Conservation (phyloP, 2,329 filamentous ascomycete genomes). For the Dothideomycetes sp. region DNA sequence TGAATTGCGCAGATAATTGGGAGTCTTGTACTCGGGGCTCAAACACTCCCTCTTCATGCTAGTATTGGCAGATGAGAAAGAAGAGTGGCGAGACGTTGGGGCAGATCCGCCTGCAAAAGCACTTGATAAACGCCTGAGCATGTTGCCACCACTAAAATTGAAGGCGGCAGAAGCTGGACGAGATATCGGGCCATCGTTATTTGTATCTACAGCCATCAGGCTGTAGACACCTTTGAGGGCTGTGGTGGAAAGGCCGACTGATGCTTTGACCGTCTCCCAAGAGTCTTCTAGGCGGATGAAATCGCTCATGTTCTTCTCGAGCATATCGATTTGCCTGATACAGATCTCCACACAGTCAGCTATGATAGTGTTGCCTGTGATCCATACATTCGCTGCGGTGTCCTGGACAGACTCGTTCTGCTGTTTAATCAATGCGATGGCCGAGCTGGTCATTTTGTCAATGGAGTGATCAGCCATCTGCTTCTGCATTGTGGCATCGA, state of each 20-base stretch:
- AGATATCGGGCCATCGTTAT: slow-evolving; percentile 6
- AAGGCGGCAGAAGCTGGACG: slow-evolving; percentile 16
- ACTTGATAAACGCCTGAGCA: slow-evolving; percentile 23
- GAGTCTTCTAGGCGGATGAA: slow-evolving; percentile 35
- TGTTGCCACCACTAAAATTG: slow-evolving; percentile 15
- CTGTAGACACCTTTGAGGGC: slow-evolving; percentile 35
- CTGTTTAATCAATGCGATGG: slow-evolving; percentile 31
- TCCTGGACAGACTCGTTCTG: slow-evolving; percentile 29
- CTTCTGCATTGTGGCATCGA: slow-evolving; percentile 33
- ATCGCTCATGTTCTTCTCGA: slow-evolving; percentile 31
- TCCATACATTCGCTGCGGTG: slow-evolving; percentile 32
- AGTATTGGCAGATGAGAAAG: slow-evolving; percentile 4
- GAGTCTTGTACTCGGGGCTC: slow-evolving; percentile 18
- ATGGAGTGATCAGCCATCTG: slow-evolving; percentile 35
- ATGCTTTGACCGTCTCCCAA: slow-evolving; percentile 31
- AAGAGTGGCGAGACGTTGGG: slow-evolving; percentile 13
- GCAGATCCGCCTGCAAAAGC: slow-evolving; percentile 14
- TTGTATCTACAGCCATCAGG: slow-evolving; percentile 24
- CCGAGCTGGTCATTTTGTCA: slow-evolving; percentile 34
- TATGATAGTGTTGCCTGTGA: slow-evolving; percentile 33
- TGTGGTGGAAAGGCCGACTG: slow-evolving; percentile 28
- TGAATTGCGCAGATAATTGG: slow-evolving; percentile 25
- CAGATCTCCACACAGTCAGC: slow-evolving; percentile 33
- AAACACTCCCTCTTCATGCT: slow-evolving; percentile 5
- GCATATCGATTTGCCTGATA: slow-evolving; percentile 26